phyloP scores from a whole-genome alignment of 1,139 yeast genomes.

The Kodamaea alishanica region DNA sequence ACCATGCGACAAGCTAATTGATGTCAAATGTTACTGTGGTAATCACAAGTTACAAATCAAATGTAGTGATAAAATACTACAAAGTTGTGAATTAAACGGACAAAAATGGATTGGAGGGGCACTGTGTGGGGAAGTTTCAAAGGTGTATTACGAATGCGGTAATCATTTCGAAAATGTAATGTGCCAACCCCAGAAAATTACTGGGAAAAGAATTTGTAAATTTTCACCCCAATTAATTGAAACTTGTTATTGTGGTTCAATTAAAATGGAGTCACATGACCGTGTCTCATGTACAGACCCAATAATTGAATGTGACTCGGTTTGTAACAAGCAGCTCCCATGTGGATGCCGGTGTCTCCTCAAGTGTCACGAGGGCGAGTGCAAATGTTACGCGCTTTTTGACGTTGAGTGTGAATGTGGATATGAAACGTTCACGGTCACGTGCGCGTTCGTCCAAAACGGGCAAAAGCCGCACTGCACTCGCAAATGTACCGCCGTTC shows the following conservation, averaged over 20 bases:
- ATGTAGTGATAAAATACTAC: constrained; percentile 44
- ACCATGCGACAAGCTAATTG: constrained; percentile 43
- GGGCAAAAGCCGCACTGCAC: constrained; percentile 60
- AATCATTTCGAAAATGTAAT: constrained; percentile 54
- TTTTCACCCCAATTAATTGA: constrained; percentile 54
- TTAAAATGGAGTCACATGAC: constrained; percentile 19
- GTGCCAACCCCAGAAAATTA: constrained; percentile 52
- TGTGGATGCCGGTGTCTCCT: constrained; percentile 75
- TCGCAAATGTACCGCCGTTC: constrained; percentile 71
- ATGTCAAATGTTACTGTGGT: constrained; percentile 74
- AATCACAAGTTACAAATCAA: constrained; percentile 37
- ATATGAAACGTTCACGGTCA: constrained; percentile 49
- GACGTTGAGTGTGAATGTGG: constrained; percentile 55
- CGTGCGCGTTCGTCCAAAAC: constrained; percentile 55
- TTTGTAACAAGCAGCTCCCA: constrained; percentile 57
- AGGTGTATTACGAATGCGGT: constrained; percentile 59
- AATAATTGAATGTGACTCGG: constrained; percentile 65
- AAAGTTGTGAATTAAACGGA: constrained; percentile 13
- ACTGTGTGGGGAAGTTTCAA: constrained; percentile 52
- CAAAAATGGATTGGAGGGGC: constrained; percentile 60
- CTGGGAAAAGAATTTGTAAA: constrained; percentile 51
- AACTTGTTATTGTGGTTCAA: constrained; percentile 76
- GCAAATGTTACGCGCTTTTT: constrained; percentile 55
- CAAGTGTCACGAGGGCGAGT: constrained; percentile 74
- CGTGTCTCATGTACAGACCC: constrained; percentile 70